Evolutionary conservation across 2,329 filamentous ascomycete genomes (phyloP).

Genomic region (Colletotrichum musae): DNA sequence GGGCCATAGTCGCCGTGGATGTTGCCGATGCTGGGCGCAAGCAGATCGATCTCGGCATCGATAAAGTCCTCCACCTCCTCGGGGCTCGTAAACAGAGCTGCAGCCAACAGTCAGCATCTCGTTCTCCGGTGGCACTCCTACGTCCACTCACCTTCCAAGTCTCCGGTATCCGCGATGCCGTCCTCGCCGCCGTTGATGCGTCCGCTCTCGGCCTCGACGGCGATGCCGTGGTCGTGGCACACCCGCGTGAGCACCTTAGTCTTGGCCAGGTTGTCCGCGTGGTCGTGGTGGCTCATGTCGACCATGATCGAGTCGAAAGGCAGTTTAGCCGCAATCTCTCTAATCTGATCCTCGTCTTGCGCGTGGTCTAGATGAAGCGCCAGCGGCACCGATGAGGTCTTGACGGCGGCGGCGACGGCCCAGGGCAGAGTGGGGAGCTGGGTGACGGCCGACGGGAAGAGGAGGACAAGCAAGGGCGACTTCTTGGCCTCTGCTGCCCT

Average conservation of each 20-base stretch:
- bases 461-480: conserved; percentile 77
- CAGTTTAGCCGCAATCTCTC: conserved; percentile 64
- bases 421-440: conserved; percentile 62
- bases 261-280: conserved; percentile 76
- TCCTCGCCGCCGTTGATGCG: conserved; percentile 77
- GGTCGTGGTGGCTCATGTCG: conserved; percentile 82
- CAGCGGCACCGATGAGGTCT: conserved; percentile 24
- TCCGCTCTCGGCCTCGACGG: conserved; percentile 78
- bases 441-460: conserved; percentile 61
- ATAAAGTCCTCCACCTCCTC: conserved; percentile 81
- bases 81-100: conserved; percentile 69
- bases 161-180: conserved; percentile 74
- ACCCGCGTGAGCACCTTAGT: conserved; percentile 74
- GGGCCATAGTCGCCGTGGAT: conserved; percentile 82
- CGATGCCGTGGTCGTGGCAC: conserved; percentile 74
- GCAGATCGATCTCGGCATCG: conserved; percentile 78
- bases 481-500: conserved; percentile 77
- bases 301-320: conserved; percentile 82
- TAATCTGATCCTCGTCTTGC: conserved; percentile 72
- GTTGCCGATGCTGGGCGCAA: conserved; percentile 83
- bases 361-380: conserved; percentile 76
- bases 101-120: not conserved
- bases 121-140: too few species aligned
- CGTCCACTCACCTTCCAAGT: conserved; percentile 56
- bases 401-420: conserved; percentile 58